phyloP scores from a whole-genome alignment of 1,284 basidiomycete genomes.

The Malassezia restricta region DNA sequence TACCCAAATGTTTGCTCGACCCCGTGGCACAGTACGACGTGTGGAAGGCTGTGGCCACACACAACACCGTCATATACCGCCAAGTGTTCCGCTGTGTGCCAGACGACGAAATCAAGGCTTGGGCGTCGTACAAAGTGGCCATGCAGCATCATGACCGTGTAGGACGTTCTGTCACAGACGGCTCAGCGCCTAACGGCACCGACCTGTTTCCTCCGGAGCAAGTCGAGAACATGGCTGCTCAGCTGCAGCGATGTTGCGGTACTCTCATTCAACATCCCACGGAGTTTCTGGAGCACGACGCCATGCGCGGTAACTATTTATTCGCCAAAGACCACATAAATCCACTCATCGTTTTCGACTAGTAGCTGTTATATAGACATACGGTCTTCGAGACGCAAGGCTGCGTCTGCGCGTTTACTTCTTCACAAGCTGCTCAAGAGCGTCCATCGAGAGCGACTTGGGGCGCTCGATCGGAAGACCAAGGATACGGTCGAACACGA shows the following conservation, averaged over 20 bases:
- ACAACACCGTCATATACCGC: conserved; percentile 43
- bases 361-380: not conserved
- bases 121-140: conserved; percentile 41
- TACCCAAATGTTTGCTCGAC: not conserved
- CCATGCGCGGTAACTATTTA: conserved; percentile 29
- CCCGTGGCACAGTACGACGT: conserved; percentile 30
- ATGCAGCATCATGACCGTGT: not conserved
- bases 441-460: conserved; percentile 43
- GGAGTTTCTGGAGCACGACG: conserved; percentile 41
- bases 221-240: conserved; percentile 34
- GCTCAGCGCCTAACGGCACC: not conserved
- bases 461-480: conserved; percentile 45
- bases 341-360: conserved; percentile 21
- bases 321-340: conserved; percentile 41
- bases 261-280: conserved; percentile 32
- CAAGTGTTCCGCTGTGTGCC: conserved; percentile 43
- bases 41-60: conserved; percentile 35
- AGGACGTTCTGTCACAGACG: conserved; percentile 3
- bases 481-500: conserved; percentile 67
- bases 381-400: not conserved
- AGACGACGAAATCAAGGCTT: conserved; percentile 41
- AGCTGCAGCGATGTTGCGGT: conserved; percentile 32
- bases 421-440: conserved; percentile 36
- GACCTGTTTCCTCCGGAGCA: conserved; percentile 26
- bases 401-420: conserved; percentile 19